These are phyloP conservation scores for Phialocephala subalpina DNA, from an alignment of 2,329 filamentous ascomycete genomes.

Conservation along the genomic window DNA sequence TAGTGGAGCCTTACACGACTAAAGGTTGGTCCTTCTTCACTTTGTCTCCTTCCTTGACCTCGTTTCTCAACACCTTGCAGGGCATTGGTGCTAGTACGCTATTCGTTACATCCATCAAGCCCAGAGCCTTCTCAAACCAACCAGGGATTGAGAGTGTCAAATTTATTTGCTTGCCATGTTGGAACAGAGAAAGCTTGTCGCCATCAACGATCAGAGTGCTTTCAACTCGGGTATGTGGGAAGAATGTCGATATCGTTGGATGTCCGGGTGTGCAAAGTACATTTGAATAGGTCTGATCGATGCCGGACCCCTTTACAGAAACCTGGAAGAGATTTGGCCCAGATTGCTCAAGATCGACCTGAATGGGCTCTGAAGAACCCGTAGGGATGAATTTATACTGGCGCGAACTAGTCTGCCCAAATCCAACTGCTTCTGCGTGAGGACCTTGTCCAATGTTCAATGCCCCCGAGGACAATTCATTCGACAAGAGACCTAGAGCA, in stretches of 20 bases:
- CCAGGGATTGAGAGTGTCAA: constrained; percentile 66
- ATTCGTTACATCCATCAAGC: constrained; percentile 80
- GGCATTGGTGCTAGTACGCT: constrained; percentile 95
- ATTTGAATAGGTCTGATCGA: constrained; percentile 45
- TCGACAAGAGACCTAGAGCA: constrained; percentile 75
- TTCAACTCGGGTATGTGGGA: constrained; percentile 79
- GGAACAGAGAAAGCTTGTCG: constrained; percentile 79
- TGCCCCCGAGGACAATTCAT: constrained; percentile 50
- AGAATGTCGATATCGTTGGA: constrained; percentile 72
- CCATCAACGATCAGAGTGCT: constrained; percentile 76
- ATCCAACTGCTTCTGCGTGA: constrained; percentile 59
- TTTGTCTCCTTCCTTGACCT: constrained; percentile 80
- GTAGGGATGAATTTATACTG: constrained; percentile 39
- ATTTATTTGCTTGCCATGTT: constrained; percentile 67
- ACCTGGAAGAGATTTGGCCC: constrained; percentile 48
- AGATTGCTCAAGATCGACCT: constrained; percentile 42
- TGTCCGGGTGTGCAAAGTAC: constrained; percentile 58
- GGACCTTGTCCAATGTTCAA: constrained; percentile 45
- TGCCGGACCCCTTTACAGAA: constrained; percentile 56
- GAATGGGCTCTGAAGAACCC: constrained; percentile 22
- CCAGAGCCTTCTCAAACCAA: constrained; percentile 90
- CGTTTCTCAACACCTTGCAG: constrained; percentile 92
- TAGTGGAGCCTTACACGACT: constrained; percentile 71
- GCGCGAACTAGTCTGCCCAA: constrained; percentile 43
- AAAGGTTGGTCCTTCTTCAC: constrained; percentile 88